Conservation (phyloP, 2,329 filamentous ascomycete genomes). For the Myriosclerotinia duriaeana region DNA sequence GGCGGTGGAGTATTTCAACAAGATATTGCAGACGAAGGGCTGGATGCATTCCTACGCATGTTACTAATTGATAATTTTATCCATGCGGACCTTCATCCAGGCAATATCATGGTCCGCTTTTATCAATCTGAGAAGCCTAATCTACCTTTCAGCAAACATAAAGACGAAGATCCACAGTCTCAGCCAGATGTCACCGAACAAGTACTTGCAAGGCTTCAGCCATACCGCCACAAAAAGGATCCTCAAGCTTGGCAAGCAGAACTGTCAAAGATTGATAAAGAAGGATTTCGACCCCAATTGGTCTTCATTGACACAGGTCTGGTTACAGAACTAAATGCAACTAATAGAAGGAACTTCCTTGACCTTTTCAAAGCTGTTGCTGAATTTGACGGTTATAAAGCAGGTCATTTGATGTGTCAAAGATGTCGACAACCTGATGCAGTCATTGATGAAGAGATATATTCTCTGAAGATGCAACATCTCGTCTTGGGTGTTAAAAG, state of each 20-base stretch:
- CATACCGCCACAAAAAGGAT: slow-evolving; percentile 63
- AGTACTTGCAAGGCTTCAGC: slow-evolving; percentile 76
- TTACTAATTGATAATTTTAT: slow-evolving; percentile 96
- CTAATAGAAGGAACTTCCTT: slow-evolving; percentile 86
- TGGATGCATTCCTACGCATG: slow-evolving; percentile 96
- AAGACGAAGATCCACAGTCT: slow-evolving; percentile 45
- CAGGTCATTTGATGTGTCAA: slow-evolving; percentile 93
- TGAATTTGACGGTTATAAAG: slow-evolving; percentile 95
- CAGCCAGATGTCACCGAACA: slow-evolving; percentile 80
- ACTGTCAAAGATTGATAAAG: slow-evolving; percentile 72
- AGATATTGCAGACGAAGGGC: slow-evolving; percentile 90
- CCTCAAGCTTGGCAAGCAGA: slow-evolving; percentile 70
- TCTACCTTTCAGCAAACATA: slow-evolving; percentile 50
- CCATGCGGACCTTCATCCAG: slow-evolving; percentile 92
- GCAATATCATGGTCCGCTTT: slow-evolving; percentile 99
- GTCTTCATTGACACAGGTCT: slow-evolving; percentile 97
- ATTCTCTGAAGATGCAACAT: slow-evolving; percentile 95
- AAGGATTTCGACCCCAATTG: slow-evolving; percentile 89
- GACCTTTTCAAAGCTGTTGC: slow-evolving; percentile 94
- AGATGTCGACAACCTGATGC: slow-evolving; percentile 89
- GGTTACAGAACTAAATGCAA: slow-evolving; percentile 86
- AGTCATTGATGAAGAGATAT: slow-evolving; percentile 85
- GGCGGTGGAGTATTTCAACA: slow-evolving; percentile 90
- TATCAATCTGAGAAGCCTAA: slow-evolving; percentile 78
- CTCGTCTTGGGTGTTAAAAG: slow-evolving; percentile 88